These are phyloP conservation scores for Adansonia grandidieri DNA, from an alignment of 441 rosid species.

Conservation along the genomic window DNA sequence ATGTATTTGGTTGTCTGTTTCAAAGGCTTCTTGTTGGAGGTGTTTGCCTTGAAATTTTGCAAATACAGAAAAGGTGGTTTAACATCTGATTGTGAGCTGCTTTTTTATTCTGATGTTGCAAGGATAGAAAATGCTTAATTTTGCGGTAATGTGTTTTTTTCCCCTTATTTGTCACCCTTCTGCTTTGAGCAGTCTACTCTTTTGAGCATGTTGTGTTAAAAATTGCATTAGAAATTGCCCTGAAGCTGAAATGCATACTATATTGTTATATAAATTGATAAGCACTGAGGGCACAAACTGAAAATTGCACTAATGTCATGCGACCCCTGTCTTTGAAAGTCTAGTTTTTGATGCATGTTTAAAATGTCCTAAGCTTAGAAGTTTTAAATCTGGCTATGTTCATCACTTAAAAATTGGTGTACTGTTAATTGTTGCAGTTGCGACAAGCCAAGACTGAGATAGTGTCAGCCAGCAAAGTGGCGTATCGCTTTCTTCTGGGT, in stretches of 20 bases:
- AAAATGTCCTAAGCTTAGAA: background rate
- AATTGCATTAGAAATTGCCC: background rate
- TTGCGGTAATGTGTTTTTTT: background rate
- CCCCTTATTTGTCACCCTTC: background rate
- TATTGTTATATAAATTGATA: constrained; percentile 1
- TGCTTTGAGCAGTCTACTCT: background rate
- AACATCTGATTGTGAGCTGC: background rate
- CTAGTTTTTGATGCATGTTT: background rate
- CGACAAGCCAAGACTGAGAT: constrained; percentile 97
- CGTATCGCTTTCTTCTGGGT: constrained; percentile 81
- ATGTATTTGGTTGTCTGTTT: constrained; percentile 4
- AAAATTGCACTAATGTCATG: background rate
- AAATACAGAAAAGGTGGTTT: background rate
- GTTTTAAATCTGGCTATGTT: background rate
- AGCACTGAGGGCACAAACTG: background rate
- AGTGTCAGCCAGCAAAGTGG: constrained; percentile 93
- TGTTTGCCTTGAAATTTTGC: constrained; percentile 9
- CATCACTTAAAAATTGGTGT: background rate
- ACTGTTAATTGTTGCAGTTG: constrained; percentile 52
- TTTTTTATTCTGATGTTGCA: background rate
- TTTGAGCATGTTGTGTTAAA: background rate
- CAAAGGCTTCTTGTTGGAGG: constrained; percentile 1
- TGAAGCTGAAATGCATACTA: background rate
- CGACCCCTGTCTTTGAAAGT: background rate
- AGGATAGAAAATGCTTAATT: background rate